Conservation (phyloP, 192 early-diverging fungal genomes). For the Lobosporangium transversale region DNA sequence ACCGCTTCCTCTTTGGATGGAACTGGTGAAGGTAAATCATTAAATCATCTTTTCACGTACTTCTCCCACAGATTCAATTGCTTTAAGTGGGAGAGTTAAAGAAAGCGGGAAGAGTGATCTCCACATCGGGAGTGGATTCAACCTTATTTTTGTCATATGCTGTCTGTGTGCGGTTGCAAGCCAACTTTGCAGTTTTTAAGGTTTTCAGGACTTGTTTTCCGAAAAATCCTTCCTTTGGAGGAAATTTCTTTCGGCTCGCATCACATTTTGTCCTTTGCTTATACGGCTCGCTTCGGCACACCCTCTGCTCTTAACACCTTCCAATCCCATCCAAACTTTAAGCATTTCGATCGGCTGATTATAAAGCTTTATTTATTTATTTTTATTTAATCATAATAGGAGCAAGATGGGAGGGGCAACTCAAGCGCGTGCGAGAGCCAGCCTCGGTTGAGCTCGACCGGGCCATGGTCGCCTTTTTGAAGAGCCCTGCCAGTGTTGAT, state of each 20-base stretch:
- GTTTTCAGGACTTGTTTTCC: background rate
- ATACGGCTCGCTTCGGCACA: slow-evolving; percentile 35
- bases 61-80: slow-evolving; percentile 4
- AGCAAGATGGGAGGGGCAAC: slow-evolving; percentile 47
- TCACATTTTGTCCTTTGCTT: background rate
- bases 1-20: slow-evolving; percentile 5
- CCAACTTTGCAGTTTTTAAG: slow-evolving; percentile 19
- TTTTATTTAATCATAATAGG: slow-evolving; percentile 4
- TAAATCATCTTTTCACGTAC: background rate
- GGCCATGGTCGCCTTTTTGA: slow-evolving; percentile 50
- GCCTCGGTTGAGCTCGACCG: slow-evolving; percentile 54
- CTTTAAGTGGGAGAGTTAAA: background rate
- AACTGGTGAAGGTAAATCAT: slow-evolving; percentile 30
- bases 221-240: no score
- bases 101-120: background rate
- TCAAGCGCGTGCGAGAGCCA: slow-evolving; percentile 52
- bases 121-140: slow-evolving; percentile 25
- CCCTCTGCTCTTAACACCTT: background rate
- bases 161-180: background rate
- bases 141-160: slow-evolving; percentile 24
- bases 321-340: background rate
- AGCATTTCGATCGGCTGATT: no score
- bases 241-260: background rate
- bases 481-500: slow-evolving; percentile 45
- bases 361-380: background rate